Evolutionary conservation across 257 asterid genomes (phyloP), one percentile per base, ranked within the genome.

Genomic region (Solanum gandarillasii): DNA sequence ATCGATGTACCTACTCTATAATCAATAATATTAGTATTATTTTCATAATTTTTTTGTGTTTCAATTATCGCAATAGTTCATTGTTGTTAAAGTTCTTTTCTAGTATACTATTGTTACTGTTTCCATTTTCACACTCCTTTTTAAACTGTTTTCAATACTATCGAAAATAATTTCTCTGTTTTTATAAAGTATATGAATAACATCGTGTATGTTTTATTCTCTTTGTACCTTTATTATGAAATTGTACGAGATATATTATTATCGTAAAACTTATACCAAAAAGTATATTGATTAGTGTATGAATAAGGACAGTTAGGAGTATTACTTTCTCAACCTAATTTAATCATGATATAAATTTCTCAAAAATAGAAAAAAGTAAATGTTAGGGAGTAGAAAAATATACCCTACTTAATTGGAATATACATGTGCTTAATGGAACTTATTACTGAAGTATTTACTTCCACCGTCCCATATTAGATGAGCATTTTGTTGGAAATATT

Each of bases 211-310:
- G 4, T 20, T 20, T 0, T 18, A 55, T 0, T 20, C 5, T 55
- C 11, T 20, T 55, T 0, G 7, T 21, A 55, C 0, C 10, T 20
- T 0, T 20, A 0, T 55, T 55, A 7, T 55, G 4, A 20, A 55
- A 55, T 18, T 55, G 0, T 55, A 20, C 0, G 4, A 3, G 4
- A 20, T 20, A 55, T 55, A 1, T 18, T 55, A 0, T 55, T 55
- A 0, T 55, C 4, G 25, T 20, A 20, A 55, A 55, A 18, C 9
- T 55, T 55, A 18, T 55, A 55, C n/a, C 10, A 55, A 55, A 55
- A 18, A 18, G 65, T 18, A 18, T 55, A 0, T 0, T 18, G 9
- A 55, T 18, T 55, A 29, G 16, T 12, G 21, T 71, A 31, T 31
- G 39, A 71, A 32, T 16, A 31, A 20, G n/a, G n/a, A 31, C 39